phyloP scores from a whole-genome alignment of 306 rosid species.

The Urtica urens region DNA sequence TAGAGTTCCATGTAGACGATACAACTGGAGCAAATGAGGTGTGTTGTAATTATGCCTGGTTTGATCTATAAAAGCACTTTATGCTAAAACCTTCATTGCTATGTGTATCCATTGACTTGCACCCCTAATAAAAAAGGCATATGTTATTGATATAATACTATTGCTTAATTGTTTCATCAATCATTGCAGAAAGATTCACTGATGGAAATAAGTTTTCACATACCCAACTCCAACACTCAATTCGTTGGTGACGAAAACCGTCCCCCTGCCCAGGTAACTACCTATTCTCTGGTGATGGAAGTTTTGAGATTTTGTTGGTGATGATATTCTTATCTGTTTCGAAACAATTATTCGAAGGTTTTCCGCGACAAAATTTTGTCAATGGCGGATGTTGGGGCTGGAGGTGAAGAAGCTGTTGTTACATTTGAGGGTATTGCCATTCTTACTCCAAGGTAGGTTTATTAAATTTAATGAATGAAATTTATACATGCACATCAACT shows the following conservation, averaged over 20 bases:
- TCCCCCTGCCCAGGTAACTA: conserved; percentile 87
- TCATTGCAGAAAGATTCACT: conserved; percentile 86
- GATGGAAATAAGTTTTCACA: conserved; percentile 94
- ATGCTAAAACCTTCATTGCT: too few species aligned
- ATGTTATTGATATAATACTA: background rate
- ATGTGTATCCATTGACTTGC: too few species aligned
- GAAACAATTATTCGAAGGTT: conserved; percentile 38
- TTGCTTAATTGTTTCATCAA: conserved; percentile 10
- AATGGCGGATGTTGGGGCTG: conserved; percentile 91
- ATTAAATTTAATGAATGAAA: background rate
- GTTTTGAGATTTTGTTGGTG: conserved; percentile 1
- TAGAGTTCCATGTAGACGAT: conserved; percentile 97
- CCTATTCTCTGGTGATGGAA: conserved; percentile 3
- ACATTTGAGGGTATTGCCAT: conserved; percentile 98
- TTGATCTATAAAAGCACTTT: background rate
- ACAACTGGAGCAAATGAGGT: conserved; percentile 99
- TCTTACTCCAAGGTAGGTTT: conserved; percentile 85
- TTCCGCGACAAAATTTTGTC: conserved; percentile 90
- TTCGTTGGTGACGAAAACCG: conserved; percentile 88
- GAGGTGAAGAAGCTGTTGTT: conserved; percentile 90
- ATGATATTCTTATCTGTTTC: conserved; percentile 15
- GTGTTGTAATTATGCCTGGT: conserved; percentile 7
- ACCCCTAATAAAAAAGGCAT: too few species aligned
- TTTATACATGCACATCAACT: background rate
- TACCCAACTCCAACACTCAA: conserved; percentile 95